Evolutionary conservation across 768 basidiomycete genomes (phyloP), one percentile per base, ranked within the genome.

Genomic region (Tremella fuciformis): DNA sequence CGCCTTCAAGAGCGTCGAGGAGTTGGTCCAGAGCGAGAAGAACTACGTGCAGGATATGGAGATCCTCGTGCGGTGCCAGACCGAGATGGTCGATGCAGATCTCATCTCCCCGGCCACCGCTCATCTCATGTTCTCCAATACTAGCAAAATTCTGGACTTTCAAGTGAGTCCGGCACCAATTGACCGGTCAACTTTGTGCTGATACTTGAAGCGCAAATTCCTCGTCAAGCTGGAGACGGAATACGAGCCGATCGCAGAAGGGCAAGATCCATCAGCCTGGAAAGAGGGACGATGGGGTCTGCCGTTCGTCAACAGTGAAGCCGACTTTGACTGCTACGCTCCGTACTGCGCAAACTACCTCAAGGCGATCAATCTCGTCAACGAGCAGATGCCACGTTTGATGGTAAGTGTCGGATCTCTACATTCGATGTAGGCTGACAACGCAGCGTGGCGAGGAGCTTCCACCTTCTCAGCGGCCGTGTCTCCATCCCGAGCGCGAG

Each of bases 31-130:
- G 77, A 97, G 91, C 0, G 96, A 99, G 77, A 86, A 90, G 66
- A 91, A 91, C 79, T 98, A 91, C 76, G 94, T 98, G 4, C 88
- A 90, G 77, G 96, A 98, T 79, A 81, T 99, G 63, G 92, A 96
- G 76, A 86, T 91, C 70, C 88, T 98, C 83, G 92, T 94, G 84
- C 87, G 88, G 84, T 98, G 97, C 73, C 84, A 93, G 16, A 86
- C 83, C 48, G 86, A 88, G 15, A 80, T 97, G 58, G 82, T 90
- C 6, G 86, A 88, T 76, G 84, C 84, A 69, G 87, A 89, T 68
- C 81, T 89, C 55, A 87, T 98, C 66, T 88, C 92, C 76, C 89
- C 90, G 67, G 96, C 98, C 75, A 93, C 91, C 42, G 91, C 94
- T 54, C 94, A 97, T 78, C 83, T 88, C 57, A 86, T 99, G 58